phyloP scores from a whole-genome alignment of 2,329 filamentous ascomycete species.

The Passalora sequoiae region DNA sequence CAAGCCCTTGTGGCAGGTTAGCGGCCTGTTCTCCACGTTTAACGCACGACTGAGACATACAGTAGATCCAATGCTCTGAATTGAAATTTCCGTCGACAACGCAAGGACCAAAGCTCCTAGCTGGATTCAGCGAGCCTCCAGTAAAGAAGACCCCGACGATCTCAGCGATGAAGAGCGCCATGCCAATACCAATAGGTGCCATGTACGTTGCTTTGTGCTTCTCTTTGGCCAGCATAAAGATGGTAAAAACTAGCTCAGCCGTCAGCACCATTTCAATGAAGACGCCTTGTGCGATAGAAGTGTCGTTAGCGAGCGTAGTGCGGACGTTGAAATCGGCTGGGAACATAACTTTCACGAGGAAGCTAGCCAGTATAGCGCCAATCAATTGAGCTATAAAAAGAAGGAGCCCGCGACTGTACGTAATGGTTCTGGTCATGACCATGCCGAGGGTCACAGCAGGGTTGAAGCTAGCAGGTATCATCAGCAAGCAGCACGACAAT shows the following conservation, averaged over 20 bases:
- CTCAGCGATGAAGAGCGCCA: constrained; percentile 44
- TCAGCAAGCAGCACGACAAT: not conserved
- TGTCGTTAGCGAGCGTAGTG: constrained; percentile 26
- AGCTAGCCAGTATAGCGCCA: constrained; percentile 31
- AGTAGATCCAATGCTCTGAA: constrained; percentile 7
- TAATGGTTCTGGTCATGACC: constrained; percentile 25
- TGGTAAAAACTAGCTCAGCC: constrained; percentile 37
- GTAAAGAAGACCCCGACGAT: constrained; percentile 35
- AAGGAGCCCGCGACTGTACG: constrained; percentile 11
- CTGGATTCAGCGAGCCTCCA: constrained; percentile 33
- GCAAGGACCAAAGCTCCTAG: constrained; percentile 31
- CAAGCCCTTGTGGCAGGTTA: constrained; percentile 14
- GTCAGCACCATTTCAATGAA: constrained; percentile 39
- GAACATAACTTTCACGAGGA: constrained; percentile 28
- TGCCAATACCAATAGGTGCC: constrained; percentile 46
- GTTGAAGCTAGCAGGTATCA: constrained; percentile 17
- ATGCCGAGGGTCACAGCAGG: constrained; percentile 33
- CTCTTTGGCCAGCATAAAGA: constrained; percentile 33
- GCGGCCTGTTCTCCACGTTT: not conserved
- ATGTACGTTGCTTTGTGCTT: constrained; percentile 40
- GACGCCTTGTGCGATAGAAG: constrained; percentile 28
- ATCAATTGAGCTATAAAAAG: constrained; percentile 31
- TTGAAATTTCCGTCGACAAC: constrained; percentile 6
- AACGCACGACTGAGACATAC: not conserved
- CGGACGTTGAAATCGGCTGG: constrained; percentile 27